Base-by-base conservation (phyloP, 2,329 filamentous ascomycete species). In the Periconia macrospinosa region DNA sequence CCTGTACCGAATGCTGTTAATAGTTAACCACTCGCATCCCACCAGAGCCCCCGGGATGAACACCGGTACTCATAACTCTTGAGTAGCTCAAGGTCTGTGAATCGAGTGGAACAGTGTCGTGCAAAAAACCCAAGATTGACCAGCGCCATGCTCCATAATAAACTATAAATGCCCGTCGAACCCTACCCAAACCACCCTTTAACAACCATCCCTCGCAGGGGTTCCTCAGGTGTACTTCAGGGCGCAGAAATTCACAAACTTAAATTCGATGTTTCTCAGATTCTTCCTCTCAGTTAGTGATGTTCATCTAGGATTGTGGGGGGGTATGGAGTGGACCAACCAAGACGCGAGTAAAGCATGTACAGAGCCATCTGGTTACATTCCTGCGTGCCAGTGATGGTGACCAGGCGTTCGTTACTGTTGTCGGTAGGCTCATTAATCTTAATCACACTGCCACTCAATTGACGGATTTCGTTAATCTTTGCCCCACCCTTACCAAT, bases 281-380 rank as follows among this genome's bases (percentile, higher is more conserved):
- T 77, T 90, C 88, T 91, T 27, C 72, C 68, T 42, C 41, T 23
- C 53, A 46, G 54, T 58, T 35, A 50, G 42, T 40, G 18, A 41
- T 41, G 7, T 30, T 58, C 48, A 56, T 50, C 18, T 40, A 52
- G 9, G 11, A 30, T 20, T 49, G 23, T 27, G 56, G 44, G 30
- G 50, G 45, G 30, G 47, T 10, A 48, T n/a, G n/a, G n/a, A n/a
- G n/a, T n/a, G n/a, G n/a, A 78, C 82, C 78, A 70, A 96, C 94
- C 94, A 74, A 99, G 89, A 82, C 94, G 86, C 55, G 91, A 95
- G 78, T 99, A 99, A 51, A 99, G 85, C 92, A 99, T 97, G 79
- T 97, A 99, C 52, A 99, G 79, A n/a, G 94, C 94, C 92, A 99
- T 97, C 70, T 96, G 91, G 78, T 99, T 99, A 81, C 92, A 97